These are phyloP conservation scores for Pleoardoris graminearum DNA, from an alignment of 2,329 filamentous ascomycete species.

Conservation along the genomic window DNA sequence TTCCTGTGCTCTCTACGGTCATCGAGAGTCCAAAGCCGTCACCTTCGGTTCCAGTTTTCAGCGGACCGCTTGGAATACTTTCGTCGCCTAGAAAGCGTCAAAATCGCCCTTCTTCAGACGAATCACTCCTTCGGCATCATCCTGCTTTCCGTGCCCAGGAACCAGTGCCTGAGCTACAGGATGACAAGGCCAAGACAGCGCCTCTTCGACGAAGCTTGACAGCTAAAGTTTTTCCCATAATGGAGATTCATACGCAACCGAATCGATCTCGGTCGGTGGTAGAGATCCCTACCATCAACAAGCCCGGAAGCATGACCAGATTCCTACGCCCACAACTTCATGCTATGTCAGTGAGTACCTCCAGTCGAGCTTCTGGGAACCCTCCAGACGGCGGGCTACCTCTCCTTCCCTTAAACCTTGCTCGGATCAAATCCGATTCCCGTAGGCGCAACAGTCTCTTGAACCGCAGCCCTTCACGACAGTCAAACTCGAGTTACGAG, in stretches of 20 bases:
- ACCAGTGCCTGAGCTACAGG: constrained; percentile 3
- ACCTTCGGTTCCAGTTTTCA: constrained; percentile 28
- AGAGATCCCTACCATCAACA: constrained; percentile 20
- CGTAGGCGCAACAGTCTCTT: constrained; percentile 28
- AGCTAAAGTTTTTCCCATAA: constrained; percentile 10
- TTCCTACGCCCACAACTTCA: constrained; percentile 24
- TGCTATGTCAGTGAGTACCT: constrained; percentile 31
- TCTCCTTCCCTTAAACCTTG: constrained; percentile 45
- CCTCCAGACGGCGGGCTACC: constrained; percentile 49
- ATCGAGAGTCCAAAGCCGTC: constrained; percentile 46
- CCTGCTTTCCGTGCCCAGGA: constrained; percentile 29
- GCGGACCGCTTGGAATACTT: constrained; percentile 14
- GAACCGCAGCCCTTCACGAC: constrained; percentile 39
- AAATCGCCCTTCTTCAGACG: constrained; percentile 27
- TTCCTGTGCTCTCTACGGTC: constrained; percentile 40
- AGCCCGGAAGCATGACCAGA: constrained; percentile 6
- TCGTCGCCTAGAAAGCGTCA: constrained; percentile 20
- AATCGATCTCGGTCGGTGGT: constrained; percentile 33
- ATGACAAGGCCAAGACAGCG: constrained; percentile 4
- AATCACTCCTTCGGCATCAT: constrained; percentile 34
- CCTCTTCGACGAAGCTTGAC: constrained; percentile 17
- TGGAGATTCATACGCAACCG: constrained; percentile 18
- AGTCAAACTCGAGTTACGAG: constrained; percentile 46
- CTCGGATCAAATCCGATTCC: constrained; percentile 29
- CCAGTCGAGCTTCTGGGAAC: constrained; percentile 35